A percentile compares a stretch with the other conserved stretches of the same genome.
Evolutionary conservation across 192 early-diverging fungal species (phyloP).

Genomic region (Gonapodya prolifera): DNA sequence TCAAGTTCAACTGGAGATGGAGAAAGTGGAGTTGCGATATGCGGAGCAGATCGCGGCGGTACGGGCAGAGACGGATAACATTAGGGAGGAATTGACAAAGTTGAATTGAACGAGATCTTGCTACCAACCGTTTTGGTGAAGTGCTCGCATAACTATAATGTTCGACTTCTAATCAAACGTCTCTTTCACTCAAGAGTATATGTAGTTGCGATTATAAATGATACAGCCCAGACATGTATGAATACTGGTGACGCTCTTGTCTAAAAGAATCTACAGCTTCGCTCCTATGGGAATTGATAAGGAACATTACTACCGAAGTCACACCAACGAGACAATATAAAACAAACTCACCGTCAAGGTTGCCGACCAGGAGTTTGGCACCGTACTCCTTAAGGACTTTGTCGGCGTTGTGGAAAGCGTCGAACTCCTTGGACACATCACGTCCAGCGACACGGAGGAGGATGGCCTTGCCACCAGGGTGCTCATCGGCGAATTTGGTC

Average conservation of each 20-base stretch:
- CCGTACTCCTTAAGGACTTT: background rate
- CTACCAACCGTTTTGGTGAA: too few species aligned
- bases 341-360: too few species aligned
- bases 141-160: too few species aligned
- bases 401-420: background rate
- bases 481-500: conserved; percentile 5
- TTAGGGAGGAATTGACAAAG: background rate
- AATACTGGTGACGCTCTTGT: too few species aligned
- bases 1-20: background rate
- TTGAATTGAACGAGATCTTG: too few species aligned
- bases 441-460: background rate
- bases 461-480: conserved; percentile 3
- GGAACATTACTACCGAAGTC: background rate
- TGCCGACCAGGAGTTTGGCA: background rate
- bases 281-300: background rate
- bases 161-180: too few species aligned
- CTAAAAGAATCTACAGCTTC: background rate
- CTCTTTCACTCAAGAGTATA: too few species aligned
- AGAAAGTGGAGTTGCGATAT: background rate
- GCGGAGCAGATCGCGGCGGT: background rate
- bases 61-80: background rate
- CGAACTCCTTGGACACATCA: background rate
- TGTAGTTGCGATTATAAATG: too few species aligned
- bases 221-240: background rate
- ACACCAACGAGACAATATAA: too few species aligned